Evolutionary conservation across 129 eudicot species (phyloP), one percentile per base, ranked within the genome.

Genomic region (Escallonia rubra): DNA sequence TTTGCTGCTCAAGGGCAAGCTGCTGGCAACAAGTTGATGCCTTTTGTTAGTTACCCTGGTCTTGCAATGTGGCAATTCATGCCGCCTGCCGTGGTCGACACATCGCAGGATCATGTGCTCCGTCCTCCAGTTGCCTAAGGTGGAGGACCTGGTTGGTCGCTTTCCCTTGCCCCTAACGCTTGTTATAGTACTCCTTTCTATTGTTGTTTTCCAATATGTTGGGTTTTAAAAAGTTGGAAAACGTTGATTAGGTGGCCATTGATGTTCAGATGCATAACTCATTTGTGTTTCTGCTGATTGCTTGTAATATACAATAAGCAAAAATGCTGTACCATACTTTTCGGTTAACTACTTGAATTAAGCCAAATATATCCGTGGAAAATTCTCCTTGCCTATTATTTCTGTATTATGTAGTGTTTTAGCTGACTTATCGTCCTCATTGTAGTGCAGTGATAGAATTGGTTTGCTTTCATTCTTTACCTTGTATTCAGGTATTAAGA

Each of bases 51-150:
- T 40, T 88, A 88, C 72, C 96, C 96, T 2, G 71, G 91, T 47
- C 80, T 88, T 49, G 96, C 88, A 49, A 88, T 88, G 96, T 88
- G 96, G 96, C 96, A 88, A 43, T 88, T 88, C 79, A 85, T 88
- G 91, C 96, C 87, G 9, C 87, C 96, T 62, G 78, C 96, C 1
- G 82, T 82, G 52, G 87, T 85, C 3, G 96, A 88, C 84, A 88
- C 96, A 7, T 80, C 96, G 2, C 83, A 80, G 68, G 96, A 88
- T 78, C 96, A 88, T 14, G 83, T 82, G 56, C 96, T 88, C 66
- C 91, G 91, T 63, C 96, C 96, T 67, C 96, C 96, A 2, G 92
- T 88, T 53, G 96, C 96, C 9, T 87, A 79, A 79, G 46, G 43
- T 8, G 4, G 74, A 63, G 64, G 58, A 16, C 65, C 57, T 65